A percentile compares a stretch with the other conserved stretches of the same genome.
Conservation (phyloP, 2,329 filamentous ascomycete genomes). For the Emericellopsis atlantica region DNA sequence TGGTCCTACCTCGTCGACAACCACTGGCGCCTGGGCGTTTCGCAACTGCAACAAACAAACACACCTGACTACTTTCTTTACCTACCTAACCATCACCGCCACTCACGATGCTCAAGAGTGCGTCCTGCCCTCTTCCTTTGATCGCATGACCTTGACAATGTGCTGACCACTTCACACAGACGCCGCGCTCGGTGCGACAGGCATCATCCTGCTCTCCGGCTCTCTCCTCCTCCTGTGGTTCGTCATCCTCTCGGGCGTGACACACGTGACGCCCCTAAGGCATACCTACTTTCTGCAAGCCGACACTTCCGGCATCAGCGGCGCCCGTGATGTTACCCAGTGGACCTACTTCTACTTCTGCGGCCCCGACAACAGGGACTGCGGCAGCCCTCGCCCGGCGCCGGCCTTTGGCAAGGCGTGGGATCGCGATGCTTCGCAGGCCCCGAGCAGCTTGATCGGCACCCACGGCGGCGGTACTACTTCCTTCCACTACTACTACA, state of each 20-base stretch:
- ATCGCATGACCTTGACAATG: not conserved
- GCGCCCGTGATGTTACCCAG: constrained; percentile 54
- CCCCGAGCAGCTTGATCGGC: constrained; percentile 34
- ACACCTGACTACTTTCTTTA: not conserved
- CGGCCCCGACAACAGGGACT: constrained; percentile 50
- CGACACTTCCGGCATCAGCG: constrained; percentile 59
- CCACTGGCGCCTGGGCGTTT: too few species aligned
- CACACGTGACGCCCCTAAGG: constrained; percentile 43
- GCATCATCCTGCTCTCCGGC: constrained; percentile 34
- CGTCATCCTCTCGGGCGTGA: constrained; percentile 43
- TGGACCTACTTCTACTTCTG: constrained; percentile 92
- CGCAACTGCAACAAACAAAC: too few species aligned
- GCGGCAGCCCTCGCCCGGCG: constrained; percentile 48
- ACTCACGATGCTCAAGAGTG: constrained; percentile 1
- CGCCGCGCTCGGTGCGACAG: constrained; percentile 25
- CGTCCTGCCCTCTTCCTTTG: not conserved
- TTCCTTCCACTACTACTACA: constrained; percentile 56
- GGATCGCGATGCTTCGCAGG: constrained; percentile 30
- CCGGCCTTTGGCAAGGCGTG: constrained; percentile 62
- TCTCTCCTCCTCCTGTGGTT: constrained; percentile 45
- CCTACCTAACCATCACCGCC: not conserved
- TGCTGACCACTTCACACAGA: constrained; percentile 14
- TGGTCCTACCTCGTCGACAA: too few species aligned
- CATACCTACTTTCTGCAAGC: constrained; percentile 79
- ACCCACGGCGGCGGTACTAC: constrained; percentile 40